Conservation (phyloP, 768 basidiomycete genomes). For the Amanita molliuscula region DNA sequence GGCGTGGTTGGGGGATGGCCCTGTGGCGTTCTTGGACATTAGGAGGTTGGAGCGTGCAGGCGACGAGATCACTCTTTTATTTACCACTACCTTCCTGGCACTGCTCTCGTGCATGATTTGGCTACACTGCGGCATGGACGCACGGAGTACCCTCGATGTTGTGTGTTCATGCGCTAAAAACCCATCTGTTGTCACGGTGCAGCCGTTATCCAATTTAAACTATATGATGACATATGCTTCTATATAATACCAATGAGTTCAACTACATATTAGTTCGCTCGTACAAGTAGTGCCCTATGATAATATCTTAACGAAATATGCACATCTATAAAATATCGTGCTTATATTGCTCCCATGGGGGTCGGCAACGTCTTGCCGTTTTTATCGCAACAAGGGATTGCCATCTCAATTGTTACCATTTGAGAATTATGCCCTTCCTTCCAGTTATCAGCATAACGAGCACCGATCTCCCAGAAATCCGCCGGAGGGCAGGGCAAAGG, state of each 20-base stretch:
- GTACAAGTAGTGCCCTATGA: not conserved
- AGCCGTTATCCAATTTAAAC: too few relatives aligned
- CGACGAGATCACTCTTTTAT: too few relatives aligned
- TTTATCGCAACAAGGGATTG: constrained; percentile 5
- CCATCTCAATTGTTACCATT: not conserved
- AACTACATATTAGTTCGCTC: not conserved
- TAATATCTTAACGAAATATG: not conserved
- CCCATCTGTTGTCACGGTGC: too few relatives aligned
- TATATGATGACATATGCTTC: not conserved
- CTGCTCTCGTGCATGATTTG: too few relatives aligned
- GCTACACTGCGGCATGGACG: too few relatives aligned
- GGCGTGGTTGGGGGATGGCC: too few relatives aligned
- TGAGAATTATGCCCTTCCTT: not conserved
- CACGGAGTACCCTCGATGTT: too few relatives aligned
- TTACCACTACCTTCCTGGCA: too few relatives aligned
- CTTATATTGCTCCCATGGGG: constrained; percentile 15
- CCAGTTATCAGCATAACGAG: constrained; percentile 2
- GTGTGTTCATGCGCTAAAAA: too few relatives aligned
- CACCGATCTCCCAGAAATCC: constrained; percentile 5
- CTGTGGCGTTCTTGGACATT: too few relatives aligned
- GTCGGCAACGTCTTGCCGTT: not conserved
- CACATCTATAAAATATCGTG: not conserved
- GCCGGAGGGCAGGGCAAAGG: not conserved
- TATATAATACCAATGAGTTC: not conserved
- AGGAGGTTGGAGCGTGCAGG: too few relatives aligned